These are phyloP conservation scores for Urochloa ruziziensis DNA, from an alignment of 176 grass and related monocot species.

Conservation along the genomic window DNA sequence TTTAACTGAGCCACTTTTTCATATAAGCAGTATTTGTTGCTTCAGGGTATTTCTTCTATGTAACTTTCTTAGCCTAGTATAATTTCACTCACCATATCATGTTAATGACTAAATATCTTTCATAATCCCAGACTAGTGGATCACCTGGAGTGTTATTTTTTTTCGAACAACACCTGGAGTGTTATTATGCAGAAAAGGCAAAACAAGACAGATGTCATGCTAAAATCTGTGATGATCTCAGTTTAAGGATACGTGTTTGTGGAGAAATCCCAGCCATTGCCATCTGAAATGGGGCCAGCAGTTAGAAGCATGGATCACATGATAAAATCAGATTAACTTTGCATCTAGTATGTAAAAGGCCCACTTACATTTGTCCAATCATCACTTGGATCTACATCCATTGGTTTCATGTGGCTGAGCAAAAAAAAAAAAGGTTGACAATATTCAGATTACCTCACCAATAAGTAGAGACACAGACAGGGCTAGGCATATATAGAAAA, in stretches of 20 bases:
- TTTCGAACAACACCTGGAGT: no score
- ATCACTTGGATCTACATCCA: constrained; percentile 78
- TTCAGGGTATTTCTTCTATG: background rate
- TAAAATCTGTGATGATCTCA: background rate
- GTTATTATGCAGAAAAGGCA: constrained; percentile 15
- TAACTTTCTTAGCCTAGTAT: background rate
- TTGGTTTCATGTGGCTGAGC: constrained; percentile 67
- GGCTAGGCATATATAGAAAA: no score
- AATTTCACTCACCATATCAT: background rate
- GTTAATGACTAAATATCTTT: background rate
- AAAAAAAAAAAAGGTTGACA: constrained; percentile 35
- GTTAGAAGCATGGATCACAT: constrained; percentile 20
- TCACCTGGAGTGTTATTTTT: no score
- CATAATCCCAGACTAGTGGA: background rate
- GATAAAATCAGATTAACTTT: constrained; percentile 37
- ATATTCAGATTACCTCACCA: constrained; percentile 10
- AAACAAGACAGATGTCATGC: background rate
- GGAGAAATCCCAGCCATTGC: constrained; percentile 87
- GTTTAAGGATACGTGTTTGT: constrained; percentile 76
- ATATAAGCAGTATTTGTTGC: background rate
- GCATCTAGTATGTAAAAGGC: background rate
- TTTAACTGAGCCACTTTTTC: constrained; percentile 26
- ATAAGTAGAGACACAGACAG: background rate
- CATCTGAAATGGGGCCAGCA: constrained; percentile 61
- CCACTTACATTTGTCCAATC: constrained; percentile 91